These are phyloP conservation scores for Fraxinus platypoda DNA, from an alignment of 305 asterid genomes.

Conservation along the genomic window DNA sequence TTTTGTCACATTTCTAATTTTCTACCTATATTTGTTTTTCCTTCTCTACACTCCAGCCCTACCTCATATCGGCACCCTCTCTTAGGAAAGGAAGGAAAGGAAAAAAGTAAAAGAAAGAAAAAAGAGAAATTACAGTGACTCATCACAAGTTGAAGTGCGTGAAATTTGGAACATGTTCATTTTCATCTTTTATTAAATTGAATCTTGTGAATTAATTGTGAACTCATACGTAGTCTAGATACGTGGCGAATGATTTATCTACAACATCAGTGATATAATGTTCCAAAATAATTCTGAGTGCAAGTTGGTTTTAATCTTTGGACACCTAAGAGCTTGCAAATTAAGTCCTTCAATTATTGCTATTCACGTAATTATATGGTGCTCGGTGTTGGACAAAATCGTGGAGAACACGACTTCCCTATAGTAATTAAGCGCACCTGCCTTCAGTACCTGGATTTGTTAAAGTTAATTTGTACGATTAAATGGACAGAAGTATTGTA, in stretches of 20 bases:
- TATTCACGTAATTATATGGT: background rate
- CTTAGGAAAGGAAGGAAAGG: background rate
- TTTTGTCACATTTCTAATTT: slow-evolving; percentile 17
- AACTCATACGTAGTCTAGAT: background rate
- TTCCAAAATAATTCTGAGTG: background rate
- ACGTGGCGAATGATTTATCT: background rate
- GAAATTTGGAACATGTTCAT: background rate
- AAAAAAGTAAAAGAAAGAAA: background rate
- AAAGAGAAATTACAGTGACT: background rate
- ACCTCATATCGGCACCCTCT: background rate
- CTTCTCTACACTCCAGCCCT: background rate
- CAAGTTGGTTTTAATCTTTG: background rate
- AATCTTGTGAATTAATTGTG: background rate
- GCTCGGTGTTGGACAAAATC: background rate
- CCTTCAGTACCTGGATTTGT: background rate
- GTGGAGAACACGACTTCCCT: background rate
- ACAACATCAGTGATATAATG: background rate
- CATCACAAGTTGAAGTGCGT: background rate
- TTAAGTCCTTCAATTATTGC: background rate
- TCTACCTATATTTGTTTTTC: slow-evolving; percentile 27
- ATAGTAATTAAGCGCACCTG: background rate
- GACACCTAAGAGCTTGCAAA: background rate
- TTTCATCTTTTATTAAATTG: background rate
- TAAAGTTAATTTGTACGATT: background rate
- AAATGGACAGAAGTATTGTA: background rate